phyloP scores from a whole-genome alignment of 805 yeast species.

The Starmerella bacillaris region DNA sequence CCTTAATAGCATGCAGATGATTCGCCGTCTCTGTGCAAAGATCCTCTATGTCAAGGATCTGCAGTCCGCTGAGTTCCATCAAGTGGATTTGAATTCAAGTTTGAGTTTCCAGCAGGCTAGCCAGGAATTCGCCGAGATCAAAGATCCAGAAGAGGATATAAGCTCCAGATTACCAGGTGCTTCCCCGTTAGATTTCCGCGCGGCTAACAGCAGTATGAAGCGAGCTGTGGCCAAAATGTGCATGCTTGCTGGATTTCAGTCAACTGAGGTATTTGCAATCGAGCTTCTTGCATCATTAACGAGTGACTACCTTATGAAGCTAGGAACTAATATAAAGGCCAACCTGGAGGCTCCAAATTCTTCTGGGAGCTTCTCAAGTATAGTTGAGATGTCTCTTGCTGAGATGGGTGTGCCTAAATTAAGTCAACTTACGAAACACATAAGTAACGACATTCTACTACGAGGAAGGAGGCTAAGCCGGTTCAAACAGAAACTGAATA shows the following conservation, averaged over 20 bases:
- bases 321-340: conserved; percentile 50
- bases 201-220: conserved; percentile 48
- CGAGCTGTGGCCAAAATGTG: conserved; percentile 58
- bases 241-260: conserved; percentile 86
- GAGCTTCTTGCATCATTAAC: conserved; percentile 70
- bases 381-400: conserved; percentile 43
- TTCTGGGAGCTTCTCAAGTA: conserved; percentile 26
- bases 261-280: conserved; percentile 58
- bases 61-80: conserved; percentile 34
- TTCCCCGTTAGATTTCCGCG: conserved; percentile 38
- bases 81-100: background rate
- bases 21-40: conserved; percentile 73
- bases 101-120: background rate
- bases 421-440: conserved; percentile 54
- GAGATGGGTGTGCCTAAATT: conserved; percentile 66
- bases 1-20: conserved; percentile 66
- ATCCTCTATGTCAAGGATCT: conserved; percentile 73
- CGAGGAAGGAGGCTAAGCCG: conserved; percentile 55
- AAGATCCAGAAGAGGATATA: conserved; percentile 63
- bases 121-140: conserved; percentile 24
- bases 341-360: conserved; percentile 43
- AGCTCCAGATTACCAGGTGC: conserved; percentile 57
- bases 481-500: conserved; percentile 45
- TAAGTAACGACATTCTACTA: conserved; percentile 51
- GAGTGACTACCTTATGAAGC: conserved; percentile 55